These are phyloP conservation scores for Salix purpurea DNA, from an alignment of 345 rosid species.

Conservation along the genomic window DNA sequence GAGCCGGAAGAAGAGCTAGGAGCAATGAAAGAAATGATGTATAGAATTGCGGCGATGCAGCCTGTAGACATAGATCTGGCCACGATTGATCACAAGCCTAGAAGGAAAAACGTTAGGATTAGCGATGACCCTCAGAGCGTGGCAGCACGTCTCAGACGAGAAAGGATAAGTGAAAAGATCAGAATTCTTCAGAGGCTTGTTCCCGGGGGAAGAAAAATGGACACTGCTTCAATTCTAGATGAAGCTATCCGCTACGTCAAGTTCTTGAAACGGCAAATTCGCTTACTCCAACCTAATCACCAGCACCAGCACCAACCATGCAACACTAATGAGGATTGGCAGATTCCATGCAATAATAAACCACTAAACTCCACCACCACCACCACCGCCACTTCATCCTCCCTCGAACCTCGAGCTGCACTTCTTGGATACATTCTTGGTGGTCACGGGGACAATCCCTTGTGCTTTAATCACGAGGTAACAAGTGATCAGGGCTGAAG, in stretches of 20 bases:
- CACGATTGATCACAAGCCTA: conserved; percentile 59
- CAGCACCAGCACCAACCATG: conserved; percentile 9
- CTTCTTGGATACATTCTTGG: conserved; percentile 16
- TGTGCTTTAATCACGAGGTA: conserved; percentile 39
- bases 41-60: conserved; percentile 90
- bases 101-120: conserved; percentile 78
- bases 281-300: conserved; percentile 51
- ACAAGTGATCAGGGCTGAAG: conserved; percentile 20
- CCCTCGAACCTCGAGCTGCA: background rate
- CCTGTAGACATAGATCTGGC: conserved; percentile 90
- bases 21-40: conserved; percentile 97
- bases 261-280: conserved; percentile 88
- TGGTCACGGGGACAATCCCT: background rate
- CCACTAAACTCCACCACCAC: conserved; percentile 21
- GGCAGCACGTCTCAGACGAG: conserved; percentile 87
- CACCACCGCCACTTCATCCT: conserved; percentile 19
- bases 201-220: conserved; percentile 94
- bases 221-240: conserved; percentile 93
- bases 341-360: conserved; percentile 6
- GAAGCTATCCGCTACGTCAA: conserved; percentile 91
- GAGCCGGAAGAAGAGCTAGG: conserved; percentile 75
- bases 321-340: conserved; percentile 12
- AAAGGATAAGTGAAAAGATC: conserved; percentile 88
- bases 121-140: conserved; percentile 96
- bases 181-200: conserved; percentile 85